Conservation (phyloP, 2,329 filamentous ascomycete species). For the Parafenestella ontariensis region DNA sequence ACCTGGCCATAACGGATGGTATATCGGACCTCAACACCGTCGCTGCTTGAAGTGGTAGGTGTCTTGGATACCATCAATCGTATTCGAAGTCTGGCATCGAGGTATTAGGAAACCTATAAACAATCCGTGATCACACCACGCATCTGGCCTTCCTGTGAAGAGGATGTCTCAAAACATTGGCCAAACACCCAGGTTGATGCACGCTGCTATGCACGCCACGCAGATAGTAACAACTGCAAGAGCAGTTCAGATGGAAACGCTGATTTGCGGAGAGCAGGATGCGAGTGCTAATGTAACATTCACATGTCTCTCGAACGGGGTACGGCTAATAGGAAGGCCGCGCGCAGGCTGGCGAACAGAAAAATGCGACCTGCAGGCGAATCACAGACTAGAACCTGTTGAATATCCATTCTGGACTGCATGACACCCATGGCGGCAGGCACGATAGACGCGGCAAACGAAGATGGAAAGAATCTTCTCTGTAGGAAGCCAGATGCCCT, state of each 20-base stretch:
- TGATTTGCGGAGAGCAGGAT: slow-evolving; percentile 8
- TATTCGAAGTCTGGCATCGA: neutral
- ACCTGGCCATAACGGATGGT: neutral
- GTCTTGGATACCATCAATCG: neutral
- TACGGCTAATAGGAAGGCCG: slow-evolving; percentile 19
- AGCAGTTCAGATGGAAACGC: neutral
- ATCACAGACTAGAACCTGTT: slow-evolving; percentile 19
- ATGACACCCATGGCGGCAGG: neutral
- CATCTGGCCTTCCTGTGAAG: neutral
- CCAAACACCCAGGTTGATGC: slow-evolving; percentile 11
- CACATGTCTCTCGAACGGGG: slow-evolving; percentile 8
- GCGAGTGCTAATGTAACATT: slow-evolving; percentile 7
- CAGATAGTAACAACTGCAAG: neutral
- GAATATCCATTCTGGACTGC: slow-evolving; percentile 8
- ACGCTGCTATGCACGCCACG: slow-evolving; percentile 9
- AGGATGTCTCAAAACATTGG: slow-evolving; percentile 7
- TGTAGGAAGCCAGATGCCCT: neutral
- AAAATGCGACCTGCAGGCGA: slow-evolving; percentile 20
- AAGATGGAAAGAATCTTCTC: neutral
- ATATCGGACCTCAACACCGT: neutral
- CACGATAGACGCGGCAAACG: neutral
- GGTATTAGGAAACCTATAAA: neutral
- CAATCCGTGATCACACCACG: neutral
- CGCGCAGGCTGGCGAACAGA: slow-evolving; percentile 24
- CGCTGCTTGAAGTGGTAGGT: neutral